Conservation (phyloP, 2,329 filamentous ascomycete species). For the Coleophoma crateriformis region DNA sequence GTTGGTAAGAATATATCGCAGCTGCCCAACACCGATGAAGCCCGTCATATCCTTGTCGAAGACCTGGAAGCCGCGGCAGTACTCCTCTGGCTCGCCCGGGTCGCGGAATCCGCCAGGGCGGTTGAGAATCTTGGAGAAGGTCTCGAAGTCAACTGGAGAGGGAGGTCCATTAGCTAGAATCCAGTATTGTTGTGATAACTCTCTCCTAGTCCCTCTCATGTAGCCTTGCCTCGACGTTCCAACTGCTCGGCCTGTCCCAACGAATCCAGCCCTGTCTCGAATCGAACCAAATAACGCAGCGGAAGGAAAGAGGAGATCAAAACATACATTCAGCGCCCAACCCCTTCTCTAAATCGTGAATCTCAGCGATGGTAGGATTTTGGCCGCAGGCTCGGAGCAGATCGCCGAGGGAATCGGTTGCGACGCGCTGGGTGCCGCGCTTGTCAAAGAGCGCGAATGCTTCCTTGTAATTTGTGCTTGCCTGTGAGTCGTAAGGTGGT, state of each 20-base stretch:
- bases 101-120: conserved; percentile 97
- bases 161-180: too few relatives aligned
- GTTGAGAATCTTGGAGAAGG: conserved; percentile 95
- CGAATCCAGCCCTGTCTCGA: too few relatives aligned
- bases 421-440: conserved; percentile 90
- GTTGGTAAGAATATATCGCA: conserved; percentile 97
- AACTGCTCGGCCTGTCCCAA: neutral
- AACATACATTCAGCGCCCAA: conserved; percentile 86
- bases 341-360: conserved; percentile 84
- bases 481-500: conserved; percentile 38
- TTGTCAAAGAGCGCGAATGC: conserved; percentile 99
- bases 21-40: conserved; percentile 94
- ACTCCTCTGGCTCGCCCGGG: conserved; percentile 94
- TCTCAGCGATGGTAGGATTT: conserved; percentile 93
- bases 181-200: too few relatives aligned
- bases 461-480: conserved; percentile 99
- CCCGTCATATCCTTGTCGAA: conserved; percentile 99
- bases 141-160: conserved; percentile 85
- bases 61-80: conserved; percentile 97
- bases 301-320: neutral
- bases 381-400: conserved; percentile 94
- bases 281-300: neutral
- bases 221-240: neutral
- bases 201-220: neutral
- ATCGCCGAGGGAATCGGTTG: conserved; percentile 82